These are phyloP conservation scores for Canavalia gladiata DNA, from an alignment of 306 rosid genomes.

Conservation along the genomic window DNA sequence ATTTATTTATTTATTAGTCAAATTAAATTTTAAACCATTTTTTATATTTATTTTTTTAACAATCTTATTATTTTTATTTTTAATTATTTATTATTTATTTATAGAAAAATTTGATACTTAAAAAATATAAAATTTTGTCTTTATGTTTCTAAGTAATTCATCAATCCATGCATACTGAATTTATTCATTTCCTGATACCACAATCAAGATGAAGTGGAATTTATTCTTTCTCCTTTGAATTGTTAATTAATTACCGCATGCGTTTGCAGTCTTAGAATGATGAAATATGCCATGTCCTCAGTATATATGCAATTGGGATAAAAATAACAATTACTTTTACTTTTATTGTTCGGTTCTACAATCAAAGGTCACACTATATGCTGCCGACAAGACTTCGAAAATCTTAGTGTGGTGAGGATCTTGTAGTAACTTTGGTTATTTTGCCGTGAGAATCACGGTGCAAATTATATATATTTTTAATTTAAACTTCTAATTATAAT, in stretches of 20 bases:
- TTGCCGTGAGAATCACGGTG: no score
- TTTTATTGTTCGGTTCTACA: conserved; percentile 17
- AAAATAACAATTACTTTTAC: neutral
- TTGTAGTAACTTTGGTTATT: no score
- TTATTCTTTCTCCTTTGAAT: neutral
- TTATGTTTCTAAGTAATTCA: neutral
- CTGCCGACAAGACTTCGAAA: conserved; percentile 7
- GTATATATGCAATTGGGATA: conserved; percentile 1
- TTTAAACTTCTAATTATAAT: no score
- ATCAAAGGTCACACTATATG: neutral
- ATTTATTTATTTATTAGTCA: no score
- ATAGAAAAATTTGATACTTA: neutral
- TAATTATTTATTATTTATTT: no score
- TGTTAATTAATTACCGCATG: neutral
- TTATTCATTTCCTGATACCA: no score
- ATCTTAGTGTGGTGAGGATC: neutral
- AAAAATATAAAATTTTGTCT: neutral
- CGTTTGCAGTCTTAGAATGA: neutral
- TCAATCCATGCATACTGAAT: neutral
- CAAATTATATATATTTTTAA: no score
- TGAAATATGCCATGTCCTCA: neutral
- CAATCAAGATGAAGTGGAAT: neutral
- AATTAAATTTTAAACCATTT: no score
- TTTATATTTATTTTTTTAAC: no score
- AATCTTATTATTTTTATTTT: no score